These are phyloP conservation scores for Panaeolus papilionaceus DNA, from an alignment of 768 basidiomycete genomes.

Conservation along the genomic window DNA sequence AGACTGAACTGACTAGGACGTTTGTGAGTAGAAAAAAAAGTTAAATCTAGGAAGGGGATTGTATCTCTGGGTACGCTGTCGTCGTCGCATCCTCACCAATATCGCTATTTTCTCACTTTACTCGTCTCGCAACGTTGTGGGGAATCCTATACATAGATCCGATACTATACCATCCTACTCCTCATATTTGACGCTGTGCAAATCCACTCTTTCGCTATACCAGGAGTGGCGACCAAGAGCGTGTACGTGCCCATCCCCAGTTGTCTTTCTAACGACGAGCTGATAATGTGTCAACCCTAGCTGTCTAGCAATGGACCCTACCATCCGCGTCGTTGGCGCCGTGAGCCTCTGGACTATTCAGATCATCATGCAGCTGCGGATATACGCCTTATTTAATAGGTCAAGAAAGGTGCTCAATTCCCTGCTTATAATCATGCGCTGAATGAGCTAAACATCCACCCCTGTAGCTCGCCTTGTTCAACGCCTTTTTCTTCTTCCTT, in stretches of 20 bases:
- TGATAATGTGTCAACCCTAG: slow-evolving; percentile 27
- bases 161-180: slow-evolving; percentile 52
- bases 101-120: not conserved
- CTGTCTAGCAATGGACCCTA: slow-evolving; percentile 50
- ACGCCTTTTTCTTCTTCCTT: slow-evolving; percentile 42
- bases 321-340: slow-evolving; percentile 48
- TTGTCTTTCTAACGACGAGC: not conserved
- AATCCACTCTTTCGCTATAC: slow-evolving; percentile 48
- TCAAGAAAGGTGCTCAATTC: slow-evolving; percentile 37
- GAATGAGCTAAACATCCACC: slow-evolving; percentile 22
- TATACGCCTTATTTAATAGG: slow-evolving; percentile 49
- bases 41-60: slow-evolving; percentile 42
- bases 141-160: slow-evolving; percentile 37
- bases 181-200: slow-evolving; percentile 51
- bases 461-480: slow-evolving; percentile 43
- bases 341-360: slow-evolving; percentile 55
- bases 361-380: slow-evolving; percentile 53
- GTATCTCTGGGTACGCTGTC: slow-evolving; percentile 45
- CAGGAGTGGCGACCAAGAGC: slow-evolving; percentile 41
- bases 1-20: too few species aligned
- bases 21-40: slow-evolving; percentile 37
- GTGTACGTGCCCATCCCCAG: slow-evolving; percentile 34
- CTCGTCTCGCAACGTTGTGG: too few species aligned
- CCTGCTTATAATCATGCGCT: too few species aligned
- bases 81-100: not conserved